Base-by-base conservation (phyloP, 1,284 basidiomycete genomes). In the Wallemia hederae region DNA sequence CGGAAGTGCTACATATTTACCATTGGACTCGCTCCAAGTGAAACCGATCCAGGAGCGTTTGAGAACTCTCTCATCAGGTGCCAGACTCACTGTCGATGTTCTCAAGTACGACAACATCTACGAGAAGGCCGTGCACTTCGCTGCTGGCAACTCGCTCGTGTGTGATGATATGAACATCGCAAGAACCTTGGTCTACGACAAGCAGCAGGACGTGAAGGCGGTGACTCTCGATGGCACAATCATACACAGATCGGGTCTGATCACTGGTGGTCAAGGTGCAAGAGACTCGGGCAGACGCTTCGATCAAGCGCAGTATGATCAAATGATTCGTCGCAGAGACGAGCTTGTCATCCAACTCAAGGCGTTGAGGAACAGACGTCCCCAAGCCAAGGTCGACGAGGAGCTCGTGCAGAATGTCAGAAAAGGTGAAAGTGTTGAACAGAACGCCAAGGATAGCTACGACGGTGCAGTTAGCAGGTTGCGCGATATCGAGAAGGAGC, bases 211-310 rank as follows among this genome's bases (percentile, higher is more conserved):
- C 65, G 86, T 97, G 60, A 98, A 98, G 76, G 87, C 91, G 62
- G 92, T 99, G 11, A 92, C 94, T 0, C 75, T 99, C 49, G 91
- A 98, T 59, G 94, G 94, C 0, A 97, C 91, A 0, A 76, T 99
- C 61, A 96, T 98, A 60, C 94, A 98, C 71, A 94, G 92, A 75
- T 90, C 85, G 65, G 94, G 94, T 66, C 74, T 94, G 58, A 98
- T 98, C 68, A 98, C 94, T 31, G 94, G 94, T 73, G 94, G 94
- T 55, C 76, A 80, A 29, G 87, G 85, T 63, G 78, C 80, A 0
- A 80, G 81, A 64, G 76, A 75, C 34, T 78, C 71, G 33, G 76
- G 77, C 59, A 82, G 85, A 71, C 86, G 86, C 67, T 97, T 89
- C 82, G 87, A 91, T 62, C 91, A 97, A 69, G 39, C 39, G 5